Evolutionary conservation across 768 basidiomycete genomes (phyloP), one percentile per base, ranked within the genome.

Genomic region (Trametes punicea): DNA sequence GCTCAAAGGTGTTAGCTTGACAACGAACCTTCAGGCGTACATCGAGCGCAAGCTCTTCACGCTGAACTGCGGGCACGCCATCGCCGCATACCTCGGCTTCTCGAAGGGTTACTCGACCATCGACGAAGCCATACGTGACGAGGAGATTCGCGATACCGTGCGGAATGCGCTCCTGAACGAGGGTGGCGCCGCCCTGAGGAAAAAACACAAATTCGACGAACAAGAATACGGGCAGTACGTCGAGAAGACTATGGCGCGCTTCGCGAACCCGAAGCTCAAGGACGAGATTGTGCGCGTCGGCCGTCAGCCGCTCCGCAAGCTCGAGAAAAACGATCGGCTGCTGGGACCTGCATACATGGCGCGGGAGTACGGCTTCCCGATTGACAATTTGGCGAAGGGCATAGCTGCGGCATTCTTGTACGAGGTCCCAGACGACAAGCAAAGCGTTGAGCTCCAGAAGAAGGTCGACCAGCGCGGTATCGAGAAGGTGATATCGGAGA

Each of bases 41-140:
- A 67, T 74, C 61, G 73, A 76, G 61, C 71, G 74, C 56, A 76
- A 76, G 60, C 72, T 76, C 42, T 76, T 72, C 66, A 74, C 74
- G 29, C 71, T 76, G 45, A 76, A 76, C 60, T 70, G 70, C 44
- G 74, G 74, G 3, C 74, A 76, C 61, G 73, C 73, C 5, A 70
- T 70, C 49, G 61, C 65, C 25, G 74, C 73, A 6, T 76, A 74
- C 62, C 72, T 76, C 38, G 74, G 74, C 16, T 65, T 67, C 59
- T 60, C 73, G 38, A 60, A 69, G 34, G 64, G 66, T 21, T 57
- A 67, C 25, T 30, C 27, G 33, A 72, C 71, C 20, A 70, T 74
- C 59, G 68, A 70, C 57, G 62, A 62, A 21, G 68, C 70, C 31
- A 67, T 75, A 33, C 62, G 44, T 0, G 70, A 74, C 64, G 26